phyloP scores from a whole-genome alignment of 1,284 basidiomycete genomes.

The Afroboletus lepidellus region DNA sequence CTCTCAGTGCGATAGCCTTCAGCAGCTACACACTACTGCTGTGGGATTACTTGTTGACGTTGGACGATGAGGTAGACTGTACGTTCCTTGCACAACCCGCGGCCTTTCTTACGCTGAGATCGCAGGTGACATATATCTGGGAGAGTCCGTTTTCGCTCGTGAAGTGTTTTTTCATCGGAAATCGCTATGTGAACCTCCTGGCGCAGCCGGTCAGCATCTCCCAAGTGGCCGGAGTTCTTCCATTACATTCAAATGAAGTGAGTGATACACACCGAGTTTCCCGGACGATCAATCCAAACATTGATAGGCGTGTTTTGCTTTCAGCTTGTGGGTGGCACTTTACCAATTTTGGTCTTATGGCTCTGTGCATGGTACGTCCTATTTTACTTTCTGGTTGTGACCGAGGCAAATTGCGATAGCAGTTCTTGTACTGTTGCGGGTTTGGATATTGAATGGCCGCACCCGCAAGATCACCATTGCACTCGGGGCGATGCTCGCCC shows the following conservation, averaged over 20 bases:
- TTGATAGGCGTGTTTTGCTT: conserved; percentile 1
- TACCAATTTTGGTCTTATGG: neutral
- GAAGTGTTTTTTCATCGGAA: neutral
- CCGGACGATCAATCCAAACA: neutral
- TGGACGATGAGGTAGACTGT: conserved; percentile 5
- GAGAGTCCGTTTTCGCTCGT: neutral
- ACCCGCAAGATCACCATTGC: conserved; percentile 1
- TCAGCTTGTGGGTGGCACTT: neutral
- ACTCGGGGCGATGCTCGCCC: neutral
- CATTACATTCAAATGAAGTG: neutral
- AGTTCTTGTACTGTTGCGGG: conserved; percentile 4
- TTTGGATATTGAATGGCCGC: conserved; percentile 4
- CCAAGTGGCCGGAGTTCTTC: neutral
- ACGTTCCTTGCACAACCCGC: neutral
- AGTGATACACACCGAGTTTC: neutral
- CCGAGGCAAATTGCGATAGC: neutral
- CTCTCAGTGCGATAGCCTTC: neutral
- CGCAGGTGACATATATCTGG: conserved; percentile 1
- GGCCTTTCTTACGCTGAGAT: neutral
- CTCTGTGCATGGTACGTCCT: conserved; percentile 3
- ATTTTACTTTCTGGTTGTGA: no score
- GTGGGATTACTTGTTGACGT: conserved; percentile 9
- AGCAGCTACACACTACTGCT: conserved; percentile 1
- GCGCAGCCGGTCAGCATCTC: neutral
- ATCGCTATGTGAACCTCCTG: conserved; percentile 2